Evolutionary conservation across 768 basidiomycete genomes (phyloP).

Genomic region (Chalciporus pseudorubinellus): DNA sequence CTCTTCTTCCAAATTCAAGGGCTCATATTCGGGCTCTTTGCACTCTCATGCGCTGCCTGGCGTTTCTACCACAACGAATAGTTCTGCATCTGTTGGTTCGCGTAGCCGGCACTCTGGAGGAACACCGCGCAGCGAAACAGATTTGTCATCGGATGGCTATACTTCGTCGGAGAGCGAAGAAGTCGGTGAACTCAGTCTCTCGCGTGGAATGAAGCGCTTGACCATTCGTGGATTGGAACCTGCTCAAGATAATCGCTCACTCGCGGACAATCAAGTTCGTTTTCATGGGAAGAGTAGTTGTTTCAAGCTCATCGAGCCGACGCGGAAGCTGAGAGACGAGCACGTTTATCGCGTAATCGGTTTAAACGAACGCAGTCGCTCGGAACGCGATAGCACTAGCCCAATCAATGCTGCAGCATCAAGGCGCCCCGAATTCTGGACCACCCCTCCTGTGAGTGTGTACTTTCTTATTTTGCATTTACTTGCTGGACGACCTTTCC

Average conservation of each 20-base stretch:
- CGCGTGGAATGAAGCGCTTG: conserved; percentile 37
- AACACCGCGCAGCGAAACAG: conserved; percentile 27
- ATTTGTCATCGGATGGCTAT: conserved; percentile 26
- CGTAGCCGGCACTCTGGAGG: conserved; percentile 16
- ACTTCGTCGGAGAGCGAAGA: conserved; percentile 38
- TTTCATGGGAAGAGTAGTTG: conserved; percentile 66
- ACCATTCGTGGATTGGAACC: conserved; percentile 38
- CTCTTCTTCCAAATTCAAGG: conserved; percentile 14
- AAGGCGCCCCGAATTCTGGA: conserved; percentile 55
- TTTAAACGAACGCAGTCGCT: conserved; percentile 14
- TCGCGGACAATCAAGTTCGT: conserved; percentile 42
- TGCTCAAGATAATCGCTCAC: conserved; percentile 31
- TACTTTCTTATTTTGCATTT: neutral
- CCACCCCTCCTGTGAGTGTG: conserved; percentile 49
- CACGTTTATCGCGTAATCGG: conserved; percentile 41
- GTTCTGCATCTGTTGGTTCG: conserved; percentile 6
- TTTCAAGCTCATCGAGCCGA: conserved; percentile 51
- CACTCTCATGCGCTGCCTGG: conserved; percentile 9
- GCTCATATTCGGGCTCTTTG: conserved; percentile 10
- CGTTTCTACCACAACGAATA: conserved; percentile 4
- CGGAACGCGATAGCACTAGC: conserved; percentile 19
- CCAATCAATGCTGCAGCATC: conserved; percentile 20
- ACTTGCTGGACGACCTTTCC: neutral
- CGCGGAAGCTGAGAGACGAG: conserved; percentile 51
- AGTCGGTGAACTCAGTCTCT: conserved; percentile 38